Base-by-base conservation (phyloP, 257 asterid genomes). In the Haberlea rhodopensis region DNA sequence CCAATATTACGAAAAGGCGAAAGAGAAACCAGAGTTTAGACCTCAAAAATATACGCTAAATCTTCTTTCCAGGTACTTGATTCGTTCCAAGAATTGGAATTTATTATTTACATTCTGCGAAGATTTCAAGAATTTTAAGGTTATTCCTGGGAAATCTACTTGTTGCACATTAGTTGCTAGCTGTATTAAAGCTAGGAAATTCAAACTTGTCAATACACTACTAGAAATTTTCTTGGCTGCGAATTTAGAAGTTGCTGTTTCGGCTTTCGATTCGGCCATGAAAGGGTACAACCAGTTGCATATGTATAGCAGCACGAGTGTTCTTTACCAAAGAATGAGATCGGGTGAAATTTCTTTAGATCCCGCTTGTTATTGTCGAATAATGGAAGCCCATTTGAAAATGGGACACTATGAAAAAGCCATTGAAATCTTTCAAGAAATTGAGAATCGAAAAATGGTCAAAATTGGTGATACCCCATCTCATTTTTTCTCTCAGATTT, bases 281-380 rank as follows among this genome's bases (percentile, higher is more conserved):
- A 94, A 75, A 80, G 94, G 97, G 13, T 94, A 74, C 53, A 94
- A 90, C 53, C 82, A 81, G 73, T 63, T 94, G 84, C 95, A 90
- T 70, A 94, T 94, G 99, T 90, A 86, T 43, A 79, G 85, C 61
- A 87, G 84, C 57, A 76, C 84, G 1, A 29, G 74, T 65, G 75
- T 13, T 25, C 27, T 83, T 67, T 81, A 74, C 43, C 78, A 73
- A 3, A 69, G 64, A 48, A 87, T 89, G 95, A 83, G 71, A 71
- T 80, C 84, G 5, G 56, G 65, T 10, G 82, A 79, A 21, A 52
- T 84, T 45, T 75, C 18, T 13, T 69, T 83, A 5, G 74, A 81
- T 21, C 40, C 81, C 1, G 81, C 83, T 1, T 86, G 88, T 71
- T 90, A 81, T 66, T 84, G 57, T 26, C 81, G 67, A 26, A 51